phyloP scores from a whole-genome alignment of 2,329 filamentous ascomycete species.

The Aspergillus sp. region DNA sequence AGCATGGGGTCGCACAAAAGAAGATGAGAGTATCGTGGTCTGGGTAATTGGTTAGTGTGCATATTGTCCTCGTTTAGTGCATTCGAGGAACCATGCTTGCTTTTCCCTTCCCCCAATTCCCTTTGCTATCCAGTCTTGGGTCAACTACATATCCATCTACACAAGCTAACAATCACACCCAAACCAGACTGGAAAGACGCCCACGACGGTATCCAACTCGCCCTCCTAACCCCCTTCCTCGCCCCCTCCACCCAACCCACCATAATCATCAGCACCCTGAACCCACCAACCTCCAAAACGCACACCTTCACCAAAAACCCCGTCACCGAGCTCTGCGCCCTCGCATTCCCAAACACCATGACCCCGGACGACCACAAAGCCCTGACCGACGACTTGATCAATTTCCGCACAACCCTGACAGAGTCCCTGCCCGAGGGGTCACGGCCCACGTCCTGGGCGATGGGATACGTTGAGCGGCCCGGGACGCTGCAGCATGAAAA shows the following conservation, averaged over 20 bases:
- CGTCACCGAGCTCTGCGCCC: conserved; percentile 50
- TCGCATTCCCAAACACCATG: conserved; percentile 43
- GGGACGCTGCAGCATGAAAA: conserved; percentile 29
- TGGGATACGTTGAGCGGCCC: conserved; percentile 39
- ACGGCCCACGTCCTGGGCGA: conserved; percentile 31
- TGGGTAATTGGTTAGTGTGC: conserved; percentile 38
- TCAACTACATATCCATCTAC: no score
- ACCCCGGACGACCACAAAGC: conserved; percentile 26
- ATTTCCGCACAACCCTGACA: conserved; percentile 38
- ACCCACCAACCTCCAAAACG: conserved; percentile 25
- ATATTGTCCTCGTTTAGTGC: neutral
- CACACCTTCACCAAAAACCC: conserved; percentile 39
- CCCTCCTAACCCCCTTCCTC: conserved; percentile 9
- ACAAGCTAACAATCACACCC: neutral
- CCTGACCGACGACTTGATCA: conserved; percentile 33
- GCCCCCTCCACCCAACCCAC: conserved; percentile 26
- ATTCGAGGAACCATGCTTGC: no score
- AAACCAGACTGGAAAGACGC: conserved; percentile 35
- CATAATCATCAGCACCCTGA: conserved; percentile 33
- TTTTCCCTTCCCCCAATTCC: no score
- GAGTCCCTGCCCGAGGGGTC: conserved; percentile 31
- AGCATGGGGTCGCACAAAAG: conserved; percentile 37
- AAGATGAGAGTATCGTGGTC: conserved; percentile 36
- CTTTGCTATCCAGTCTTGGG: no score
- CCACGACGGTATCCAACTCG: conserved; percentile 20